Evolutionary conservation across 1,284 basidiomycete genomes (phyloP).

Genomic region (Pascua guehoae): DNA sequence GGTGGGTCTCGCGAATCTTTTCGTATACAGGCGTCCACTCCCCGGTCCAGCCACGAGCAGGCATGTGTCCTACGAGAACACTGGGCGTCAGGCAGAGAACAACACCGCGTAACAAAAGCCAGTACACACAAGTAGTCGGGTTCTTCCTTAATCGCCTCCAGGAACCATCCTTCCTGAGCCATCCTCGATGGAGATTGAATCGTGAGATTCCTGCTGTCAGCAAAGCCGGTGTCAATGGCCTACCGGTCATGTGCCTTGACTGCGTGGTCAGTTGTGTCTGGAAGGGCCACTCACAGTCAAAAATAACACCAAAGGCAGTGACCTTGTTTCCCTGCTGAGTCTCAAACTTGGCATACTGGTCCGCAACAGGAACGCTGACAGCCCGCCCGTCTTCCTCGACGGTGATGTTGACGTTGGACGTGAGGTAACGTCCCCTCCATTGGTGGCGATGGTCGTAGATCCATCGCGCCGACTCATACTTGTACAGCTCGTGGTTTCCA

Average conservation of each 20-base stretch:
- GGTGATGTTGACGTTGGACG: constrained; percentile 81
- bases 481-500: constrained; percentile 86
- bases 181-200: constrained; percentile 69
- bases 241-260: constrained; percentile 36
- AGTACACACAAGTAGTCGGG: constrained; percentile 66
- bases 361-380: constrained; percentile 48
- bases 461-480: constrained; percentile 69
- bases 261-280: constrained; percentile 8
- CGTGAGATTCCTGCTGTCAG: constrained; percentile 56
- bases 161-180: constrained; percentile 67
- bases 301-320: constrained; percentile 77
- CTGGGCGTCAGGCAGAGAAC: constrained; percentile 5
- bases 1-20: constrained; percentile 68
- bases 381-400: constrained; percentile 55
- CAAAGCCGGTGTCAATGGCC: too few relatives aligned
- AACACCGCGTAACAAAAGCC: too few relatives aligned
- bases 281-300: constrained; percentile 53
- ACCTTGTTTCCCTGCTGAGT: constrained; percentile 70
- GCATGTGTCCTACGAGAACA: constrained; percentile 45
- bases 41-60: constrained; percentile 36
- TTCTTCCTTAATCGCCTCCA: constrained; percentile 69
- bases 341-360: constrained; percentile 67
- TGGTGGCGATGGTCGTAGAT: constrained; percentile 67
- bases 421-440: constrained; percentile 67
- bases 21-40: constrained; percentile 69